Conservation (phyloP, 768 basidiomycete species). For the Gautieria morchelliformis region DNA sequence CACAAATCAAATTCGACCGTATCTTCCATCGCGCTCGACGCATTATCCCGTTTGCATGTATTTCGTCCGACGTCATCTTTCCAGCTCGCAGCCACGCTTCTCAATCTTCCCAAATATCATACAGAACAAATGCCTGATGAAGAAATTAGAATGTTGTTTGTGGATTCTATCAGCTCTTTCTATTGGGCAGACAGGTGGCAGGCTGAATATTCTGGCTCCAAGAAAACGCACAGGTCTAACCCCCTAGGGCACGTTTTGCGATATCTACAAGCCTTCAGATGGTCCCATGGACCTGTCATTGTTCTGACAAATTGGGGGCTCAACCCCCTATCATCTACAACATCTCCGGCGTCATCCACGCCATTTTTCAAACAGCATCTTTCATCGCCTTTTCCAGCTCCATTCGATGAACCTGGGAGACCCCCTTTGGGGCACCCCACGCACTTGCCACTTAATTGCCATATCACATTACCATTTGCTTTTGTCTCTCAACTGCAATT, state of each 20-base stretch:
- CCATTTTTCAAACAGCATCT: slow-evolving; percentile 45
- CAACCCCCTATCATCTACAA: slow-evolving; percentile 16
- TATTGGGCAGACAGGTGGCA: slow-evolving; percentile 70
- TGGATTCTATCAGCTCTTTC: slow-evolving; percentile 71
- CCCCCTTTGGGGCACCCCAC: slow-evolving; percentile 1
- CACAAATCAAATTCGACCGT: slow-evolving; percentile 4
- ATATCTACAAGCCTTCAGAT: slow-evolving; percentile 39
- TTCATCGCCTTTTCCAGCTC: slow-evolving; percentile 29
- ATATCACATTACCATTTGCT: slow-evolving; percentile 28
- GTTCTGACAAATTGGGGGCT: slow-evolving; percentile 60
- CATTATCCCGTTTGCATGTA: slow-evolving; percentile 51
- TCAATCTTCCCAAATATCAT: slow-evolving; percentile 47
- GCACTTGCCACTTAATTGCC: slow-evolving; percentile 25
- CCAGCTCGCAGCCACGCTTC: slow-evolving; percentile 62
- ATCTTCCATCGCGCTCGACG: slow-evolving; percentile 20
- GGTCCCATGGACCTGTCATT: slow-evolving; percentile 39
- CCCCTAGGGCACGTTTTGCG: slow-evolving; percentile 38
- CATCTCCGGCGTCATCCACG: slow-evolving; percentile 7
- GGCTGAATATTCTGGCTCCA: slow-evolving; percentile 31
- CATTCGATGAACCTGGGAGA: slow-evolving; percentile 14
- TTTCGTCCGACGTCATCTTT: slow-evolving; percentile 59
- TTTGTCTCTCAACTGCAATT: slow-evolving; percentile 10
- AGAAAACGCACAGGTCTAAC: slow-evolving; percentile 13
- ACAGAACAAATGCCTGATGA: slow-evolving; percentile 34
- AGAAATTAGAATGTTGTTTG: slow-evolving; percentile 55